Evolutionary conservation across 2,329 filamentous ascomycete species (phyloP), one percentile per base, ranked within the genome.

Genomic region (Exophiala sp.): DNA sequence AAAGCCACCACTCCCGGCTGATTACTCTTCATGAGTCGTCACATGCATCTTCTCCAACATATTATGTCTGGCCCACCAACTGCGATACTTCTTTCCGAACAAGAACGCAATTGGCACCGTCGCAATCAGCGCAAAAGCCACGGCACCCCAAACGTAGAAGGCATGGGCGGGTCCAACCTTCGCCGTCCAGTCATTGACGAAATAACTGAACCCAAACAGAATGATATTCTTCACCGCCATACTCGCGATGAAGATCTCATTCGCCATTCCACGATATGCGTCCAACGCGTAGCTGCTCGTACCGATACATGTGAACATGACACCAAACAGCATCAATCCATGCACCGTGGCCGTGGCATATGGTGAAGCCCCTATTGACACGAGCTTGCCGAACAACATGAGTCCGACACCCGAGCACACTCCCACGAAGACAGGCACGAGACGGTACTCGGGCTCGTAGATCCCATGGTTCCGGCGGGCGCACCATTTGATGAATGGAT

Each of bases 241-340:
- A 41, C 66, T 69, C 5, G 68, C 67, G 52, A 75, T 73, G 63
- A 75, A 75, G 21, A 74, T 67, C 63, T 75, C 73, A 8, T 66
- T 69, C 41, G 65, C 68, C 65, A 74, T 72, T 49, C 70, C 68
- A 14, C 71, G 72, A 63, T 77, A 75, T 32, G 71, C 71, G 62
- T 80, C 77, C 36, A 78, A 68, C 7, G 79, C 69, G 54, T 80
- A 80, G 12, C 75, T 75, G 57, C 77, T 77, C 3, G 77, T 74
- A 38, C 72, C 35, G 72, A 72, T 5, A 72, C 68, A 54, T 75
- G 75, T 5, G 72, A 74, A 49, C 44, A 50, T 55, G 45, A 58
- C 46, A 10, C 56, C 52, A 40, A 58, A 55, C 12, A 52, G 52
- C 44, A 53, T 49, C 11, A 58, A 18, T n/a, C 56, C 54, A 35